phyloP scores from a whole-genome alignment of 2,329 filamentous ascomycete species.

The Tolypocladium tundrense region DNA sequence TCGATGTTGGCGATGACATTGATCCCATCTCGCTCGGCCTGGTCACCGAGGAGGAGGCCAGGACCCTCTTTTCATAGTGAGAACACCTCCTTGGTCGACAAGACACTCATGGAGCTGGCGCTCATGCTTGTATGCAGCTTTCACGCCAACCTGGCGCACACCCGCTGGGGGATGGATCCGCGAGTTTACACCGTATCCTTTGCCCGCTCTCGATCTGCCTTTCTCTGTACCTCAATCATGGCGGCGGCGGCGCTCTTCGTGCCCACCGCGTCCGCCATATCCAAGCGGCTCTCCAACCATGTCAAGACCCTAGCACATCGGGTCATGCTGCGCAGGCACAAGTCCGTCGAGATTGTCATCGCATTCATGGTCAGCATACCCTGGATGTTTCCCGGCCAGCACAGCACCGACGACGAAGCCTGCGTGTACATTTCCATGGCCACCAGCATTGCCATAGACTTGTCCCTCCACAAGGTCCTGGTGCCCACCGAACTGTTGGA shows the following conservation, averaged over 20 bases:
- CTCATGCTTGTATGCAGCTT: slow-evolving; percentile 36
- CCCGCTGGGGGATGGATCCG: slow-evolving; percentile 63
- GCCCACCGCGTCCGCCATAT: slow-evolving; percentile 51
- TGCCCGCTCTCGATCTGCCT: slow-evolving; percentile 56
- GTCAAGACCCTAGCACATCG: slow-evolving; percentile 51
- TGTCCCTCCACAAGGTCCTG: slow-evolving; percentile 61
- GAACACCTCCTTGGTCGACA: slow-evolving; percentile 11
- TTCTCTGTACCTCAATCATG: slow-evolving; percentile 62
- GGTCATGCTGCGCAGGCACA: slow-evolving; percentile 50
- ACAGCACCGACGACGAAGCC: slow-evolving; percentile 63
- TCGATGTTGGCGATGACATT: slow-evolving; percentile 53
- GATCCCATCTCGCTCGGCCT: slow-evolving; percentile 62
- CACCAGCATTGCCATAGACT: slow-evolving; percentile 56
- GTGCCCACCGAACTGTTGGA: slow-evolving; percentile 39
- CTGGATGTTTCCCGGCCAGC: slow-evolving; percentile 60
- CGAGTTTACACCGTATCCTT: slow-evolving; percentile 55
- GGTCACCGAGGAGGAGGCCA: slow-evolving; percentile 55
- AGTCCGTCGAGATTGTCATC: slow-evolving; percentile 64
- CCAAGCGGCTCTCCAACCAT: slow-evolving; percentile 55
- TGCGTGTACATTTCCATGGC: slow-evolving; percentile 63
- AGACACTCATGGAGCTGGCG: background rate
- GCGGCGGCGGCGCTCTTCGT: slow-evolving; percentile 59
- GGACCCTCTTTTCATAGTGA: slow-evolving; percentile 55
- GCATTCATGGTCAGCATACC: slow-evolving; percentile 69
- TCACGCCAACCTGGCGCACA: slow-evolving; percentile 60